A percentile compares a stretch with the other conserved stretches of the same genome.
Evolutionary conservation across 805 yeast species (phyloP).

Genomic region (Kuraishia floccosa): DNA sequence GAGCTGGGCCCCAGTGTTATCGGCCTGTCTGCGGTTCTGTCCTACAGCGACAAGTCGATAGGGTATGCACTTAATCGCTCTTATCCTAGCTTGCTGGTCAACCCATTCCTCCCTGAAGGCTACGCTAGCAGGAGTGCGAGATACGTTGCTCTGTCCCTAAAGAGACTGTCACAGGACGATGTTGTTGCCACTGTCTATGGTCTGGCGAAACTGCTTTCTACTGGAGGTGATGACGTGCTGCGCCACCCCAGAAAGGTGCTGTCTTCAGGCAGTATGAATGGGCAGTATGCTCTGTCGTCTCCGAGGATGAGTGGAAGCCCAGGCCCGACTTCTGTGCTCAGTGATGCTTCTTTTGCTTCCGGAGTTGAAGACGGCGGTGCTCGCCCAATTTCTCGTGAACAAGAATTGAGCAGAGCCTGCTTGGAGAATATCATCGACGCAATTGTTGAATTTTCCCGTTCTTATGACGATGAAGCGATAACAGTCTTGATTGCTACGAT

Average conservation of each 20-base stretch:
- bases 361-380: not conserved
- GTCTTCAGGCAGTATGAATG: not conserved
- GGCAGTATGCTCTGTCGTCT: not conserved
- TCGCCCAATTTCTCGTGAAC: slow-evolving; percentile 3
- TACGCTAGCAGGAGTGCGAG: slow-evolving; percentile 43
- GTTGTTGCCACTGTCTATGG: slow-evolving; percentile 79
- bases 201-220: slow-evolving; percentile 60
- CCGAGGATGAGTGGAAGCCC: too few species aligned
- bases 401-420: slow-evolving; percentile 12
- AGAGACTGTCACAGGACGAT: slow-evolving; percentile 65
- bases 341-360: not conserved
- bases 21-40: slow-evolving; percentile 20
- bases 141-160: slow-evolving; percentile 55
- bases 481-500: slow-evolving; percentile 72
- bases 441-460: slow-evolving; percentile 51
- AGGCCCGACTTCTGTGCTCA: too few species aligned
- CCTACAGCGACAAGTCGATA: slow-evolving; percentile 25
- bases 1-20: slow-evolving; percentile 17
- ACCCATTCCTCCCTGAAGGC: slow-evolving; percentile 32
- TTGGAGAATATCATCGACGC: slow-evolving; percentile 63
- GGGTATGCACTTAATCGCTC: slow-evolving; percentile 20
- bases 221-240: slow-evolving; percentile 18
- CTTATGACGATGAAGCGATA: slow-evolving; percentile 61
- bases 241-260: not conserved
- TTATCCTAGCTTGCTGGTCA: slow-evolving; percentile 42